Evolutionary conservation across 192 early-diverging fungal species (phyloP).

Genomic region (Mortierella antarctica): DNA sequence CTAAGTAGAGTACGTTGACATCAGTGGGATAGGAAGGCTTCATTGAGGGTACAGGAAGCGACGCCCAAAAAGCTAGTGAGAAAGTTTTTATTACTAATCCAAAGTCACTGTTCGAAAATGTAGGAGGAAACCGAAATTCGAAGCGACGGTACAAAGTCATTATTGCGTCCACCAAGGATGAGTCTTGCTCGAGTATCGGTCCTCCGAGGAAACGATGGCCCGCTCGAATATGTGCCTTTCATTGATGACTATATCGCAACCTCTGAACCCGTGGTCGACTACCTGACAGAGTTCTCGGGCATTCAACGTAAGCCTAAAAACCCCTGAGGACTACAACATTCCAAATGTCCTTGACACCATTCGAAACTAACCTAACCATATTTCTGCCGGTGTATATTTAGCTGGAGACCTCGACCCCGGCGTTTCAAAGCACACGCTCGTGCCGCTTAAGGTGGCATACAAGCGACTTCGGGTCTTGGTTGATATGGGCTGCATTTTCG

Average conservation of each 20-base stretch:
- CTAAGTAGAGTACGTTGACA: slow-evolving; percentile 62
- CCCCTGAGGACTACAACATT: not conserved
- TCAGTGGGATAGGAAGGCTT: not conserved
- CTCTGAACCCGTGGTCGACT: slow-evolving; percentile 88
- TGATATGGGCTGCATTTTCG: slow-evolving; percentile 90
- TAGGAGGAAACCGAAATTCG: slow-evolving; percentile 89
- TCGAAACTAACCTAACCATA: not conserved
- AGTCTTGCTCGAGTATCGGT: slow-evolving; percentile 92
- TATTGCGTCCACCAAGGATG: slow-evolving; percentile 84
- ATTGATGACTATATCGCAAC: slow-evolving; percentile 97
- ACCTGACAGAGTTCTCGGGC: slow-evolving; percentile 94
- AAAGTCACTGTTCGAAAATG: too few species aligned
- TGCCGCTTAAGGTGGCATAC: slow-evolving; percentile 94
- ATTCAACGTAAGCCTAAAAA: slow-evolving; percentile 70
- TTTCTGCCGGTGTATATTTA: slow-evolving; percentile 22
- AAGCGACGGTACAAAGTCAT: slow-evolving; percentile 90
- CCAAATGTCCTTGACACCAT: too few species aligned
- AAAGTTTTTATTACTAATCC: not conserved
- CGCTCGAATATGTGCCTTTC: slow-evolving; percentile 82
- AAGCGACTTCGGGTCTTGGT: slow-evolving; percentile 90
- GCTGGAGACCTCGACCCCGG: slow-evolving; percentile 85
- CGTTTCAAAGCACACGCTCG: slow-evolving; percentile 79
- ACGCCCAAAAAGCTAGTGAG: not conserved
- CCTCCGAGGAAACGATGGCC: slow-evolving; percentile 80
- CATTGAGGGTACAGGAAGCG: not conserved